A percentile compares a stretch with the other conserved stretches of the same genome.
Evolutionary conservation across 2,329 filamentous ascomycete species (phyloP).

Genomic region (Gliomastix tumulicola): DNA sequence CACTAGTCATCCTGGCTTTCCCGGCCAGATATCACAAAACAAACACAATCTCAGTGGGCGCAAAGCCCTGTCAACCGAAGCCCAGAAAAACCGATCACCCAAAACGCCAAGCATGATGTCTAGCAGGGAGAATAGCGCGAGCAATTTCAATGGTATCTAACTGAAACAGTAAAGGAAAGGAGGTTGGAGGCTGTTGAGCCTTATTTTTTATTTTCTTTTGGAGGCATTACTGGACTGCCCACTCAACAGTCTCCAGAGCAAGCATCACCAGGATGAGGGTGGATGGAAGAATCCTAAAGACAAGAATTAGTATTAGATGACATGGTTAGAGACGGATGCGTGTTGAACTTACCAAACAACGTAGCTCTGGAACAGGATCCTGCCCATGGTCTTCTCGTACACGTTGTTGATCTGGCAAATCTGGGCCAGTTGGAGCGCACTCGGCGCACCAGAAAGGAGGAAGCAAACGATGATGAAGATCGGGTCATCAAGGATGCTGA

Average conservation of each 20-base stretch:
- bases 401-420: constrained; percentile 98
- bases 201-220: too few species aligned
- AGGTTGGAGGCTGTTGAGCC: not conserved
- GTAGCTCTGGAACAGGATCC: constrained; percentile 48
- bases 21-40: too few species aligned
- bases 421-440: constrained; percentile 88
- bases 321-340: constrained; percentile 6
- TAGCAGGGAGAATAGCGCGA: too few species aligned
- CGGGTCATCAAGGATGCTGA: constrained; percentile 93
- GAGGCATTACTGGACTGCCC: constrained; percentile 59
- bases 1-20: too few species aligned
- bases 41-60: too few species aligned
- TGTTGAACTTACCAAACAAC: constrained; percentile 68
- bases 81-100: not conserved
- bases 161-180: too few species aligned
- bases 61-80: too few species aligned
- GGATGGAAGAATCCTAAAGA: constrained; percentile 76
- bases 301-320: constrained; percentile 13
- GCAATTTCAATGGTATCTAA: too few species aligned
- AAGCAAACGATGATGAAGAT: constrained; percentile 99
- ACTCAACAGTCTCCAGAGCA: constrained; percentile 87
- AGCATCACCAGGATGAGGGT: constrained; percentile 86
- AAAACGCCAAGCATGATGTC: constrained; percentile 56
- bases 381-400: constrained; percentile 83
- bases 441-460: constrained; percentile 87